Evolutionary conservation across 164 flowering plant species (phyloP), one percentile per base, ranked within the genome.

Genomic region (Nymphaea colorata): DNA sequence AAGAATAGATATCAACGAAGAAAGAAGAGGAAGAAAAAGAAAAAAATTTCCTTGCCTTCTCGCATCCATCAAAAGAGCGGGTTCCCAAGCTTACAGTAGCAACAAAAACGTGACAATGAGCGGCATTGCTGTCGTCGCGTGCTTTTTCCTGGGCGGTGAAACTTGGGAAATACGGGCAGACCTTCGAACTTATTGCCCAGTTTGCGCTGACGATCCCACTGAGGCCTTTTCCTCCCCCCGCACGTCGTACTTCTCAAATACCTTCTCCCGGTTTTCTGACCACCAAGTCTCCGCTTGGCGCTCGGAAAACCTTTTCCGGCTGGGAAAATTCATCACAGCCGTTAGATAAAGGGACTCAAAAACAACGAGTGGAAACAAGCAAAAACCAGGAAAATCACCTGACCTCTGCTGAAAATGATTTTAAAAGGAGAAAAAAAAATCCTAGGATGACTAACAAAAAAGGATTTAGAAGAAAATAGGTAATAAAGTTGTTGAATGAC

Each of bases 271-370:
- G 69, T 87, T 87, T 75, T 86, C 88, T 7, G 86, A 82, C 93
- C 93, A 87, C 90, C 93, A 87, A 51, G 80, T 78, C 71, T 84
- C 87, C 4, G 90, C 90, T 65, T 87, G 90, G 67, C 84, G 86
- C 75, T 87, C 90, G 41, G 84, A 86, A 68, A 87, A 87, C 82
- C 87, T 84, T 75, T 88, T 83, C 66, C 93, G 93, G 73, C 93
- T 87, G 85, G 36, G 36, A 73, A 78, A 5, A 77, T 16, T 41
- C 57, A 71, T 64, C 72, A 43, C 55, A 8, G 45, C 6, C 43
- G 45, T 70, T n/a, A 17, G 7, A 61, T 61, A 61, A 11, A 61
- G 57, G 14, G 57, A 15, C 8, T 8, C 12, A 8, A 51, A 8
- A 15, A 51, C 3, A 51, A 51, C 14, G 55, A 47, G 12, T 47